Conservation (phyloP, 73 alveolate genomes). For the Urostyla sp. region DNA sequence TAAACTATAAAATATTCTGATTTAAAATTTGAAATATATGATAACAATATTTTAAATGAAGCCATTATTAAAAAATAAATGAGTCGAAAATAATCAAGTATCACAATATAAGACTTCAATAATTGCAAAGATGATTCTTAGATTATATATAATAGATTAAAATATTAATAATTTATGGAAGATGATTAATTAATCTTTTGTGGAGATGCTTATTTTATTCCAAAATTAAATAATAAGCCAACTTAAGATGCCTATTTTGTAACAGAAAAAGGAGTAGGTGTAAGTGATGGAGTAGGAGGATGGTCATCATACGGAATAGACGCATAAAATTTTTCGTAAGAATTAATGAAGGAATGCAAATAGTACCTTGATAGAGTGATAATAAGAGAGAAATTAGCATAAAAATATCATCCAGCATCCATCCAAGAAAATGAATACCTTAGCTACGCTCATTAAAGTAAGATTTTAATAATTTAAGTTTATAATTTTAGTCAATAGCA, state of each 20-base stretch:
- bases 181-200: conserved; percentile 15
- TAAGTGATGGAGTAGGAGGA: conserved; percentile 81
- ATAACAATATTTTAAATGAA: no score
- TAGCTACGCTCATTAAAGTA: no score
- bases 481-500: no score
- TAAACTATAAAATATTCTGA: no score
- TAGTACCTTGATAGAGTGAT: conserved; percentile 19
- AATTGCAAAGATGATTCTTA: not conserved
- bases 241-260: conserved; percentile 70
- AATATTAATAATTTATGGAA: not conserved
- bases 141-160: not conserved
- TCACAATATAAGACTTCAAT: not conserved
- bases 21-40: no score
- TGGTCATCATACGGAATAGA: conserved; percentile 74
- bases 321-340: conserved; percentile 59
- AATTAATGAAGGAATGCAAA: conserved; percentile 53
- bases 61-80: not conserved
- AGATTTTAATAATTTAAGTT: conserved; percentile 28
- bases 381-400: conserved; percentile 24
- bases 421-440: no score
- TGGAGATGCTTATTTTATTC: conserved; percentile 23
- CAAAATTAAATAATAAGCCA: conserved; percentile 1
- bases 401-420: conserved; percentile 14
- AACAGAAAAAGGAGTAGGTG: conserved; percentile 62
- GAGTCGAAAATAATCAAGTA: not conserved